Evolutionary conservation across 2,329 filamentous ascomycete genomes (phyloP), one percentile per base, ranked within the genome.

Genomic region (Cladorrhinum sp.): DNA sequence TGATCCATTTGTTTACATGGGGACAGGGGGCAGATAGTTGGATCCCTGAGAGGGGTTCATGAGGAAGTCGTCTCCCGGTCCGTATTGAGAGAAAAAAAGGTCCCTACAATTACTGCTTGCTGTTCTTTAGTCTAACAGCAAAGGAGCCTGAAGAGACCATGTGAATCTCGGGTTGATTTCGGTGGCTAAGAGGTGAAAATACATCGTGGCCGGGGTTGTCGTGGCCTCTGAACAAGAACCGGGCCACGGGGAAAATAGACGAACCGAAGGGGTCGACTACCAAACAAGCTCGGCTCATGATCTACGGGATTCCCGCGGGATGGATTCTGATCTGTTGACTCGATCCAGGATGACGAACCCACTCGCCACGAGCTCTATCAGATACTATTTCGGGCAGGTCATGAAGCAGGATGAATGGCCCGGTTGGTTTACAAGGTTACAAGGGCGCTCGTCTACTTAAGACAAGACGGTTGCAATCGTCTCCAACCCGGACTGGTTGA

Each of bases 401-500:
- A 32, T 36, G 27, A 22, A 53, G 27, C 5, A 51, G 45, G 9
- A 50, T 22, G 18, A 16, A 24, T 50, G 45, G 4, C 5, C 4
- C 16, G 13, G 38, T 48, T n/a, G 20, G 12, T 55, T 29, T 55
- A 32, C 24, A 23, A 25, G 32, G 52, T 55, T 38, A 38, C 52
- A 45, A 25, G 32, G 20, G 18, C n/a, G n/a, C 29, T 55, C 36
- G 29, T 56, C 53, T 38, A 49, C 53, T 36, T 49, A 56, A 56
- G 53, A 49, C 32, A 55, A 22, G 18, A 41, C 18, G 32, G 29
- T 25, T 55, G n/a, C 29, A 53, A 53, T 25, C 52, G 18, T 41
- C 24, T 38, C 52, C 32, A 55, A 55, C 32, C 5, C 29, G 52
- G 52, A 55, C 29, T 25, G 53, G 53, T 56, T 24, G 38, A 56